phyloP scores from a whole-genome alignment of 352 stramenopile species.

The Phytophthora pini region DNA sequence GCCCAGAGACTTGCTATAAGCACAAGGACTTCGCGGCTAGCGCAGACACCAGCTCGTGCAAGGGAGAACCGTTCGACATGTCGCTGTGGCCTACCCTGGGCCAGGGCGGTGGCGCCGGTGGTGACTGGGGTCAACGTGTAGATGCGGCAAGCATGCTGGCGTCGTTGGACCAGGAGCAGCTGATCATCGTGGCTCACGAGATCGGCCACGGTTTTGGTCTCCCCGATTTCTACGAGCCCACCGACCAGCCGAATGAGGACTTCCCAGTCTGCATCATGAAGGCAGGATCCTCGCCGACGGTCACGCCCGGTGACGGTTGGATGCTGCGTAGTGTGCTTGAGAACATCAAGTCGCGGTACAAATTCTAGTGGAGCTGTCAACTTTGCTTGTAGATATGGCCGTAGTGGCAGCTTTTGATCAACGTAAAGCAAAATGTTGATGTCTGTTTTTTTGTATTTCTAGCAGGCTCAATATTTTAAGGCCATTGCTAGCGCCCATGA shows the following conservation, averaged over 20 bases:
- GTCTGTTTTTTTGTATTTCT: too few species aligned
- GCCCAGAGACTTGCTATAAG: conserved; percentile 49
- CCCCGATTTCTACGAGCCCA: conserved; percentile 30
- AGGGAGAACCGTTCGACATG: conserved; percentile 50
- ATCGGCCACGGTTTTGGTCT: conserved; percentile 47
- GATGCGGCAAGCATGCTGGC: conserved; percentile 42
- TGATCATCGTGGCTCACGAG: conserved; percentile 49
- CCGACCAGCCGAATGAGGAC: conserved; percentile 19
- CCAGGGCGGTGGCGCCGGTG: conserved; percentile 38
- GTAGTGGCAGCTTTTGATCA: conserved; percentile 3
- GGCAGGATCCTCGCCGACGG: conserved; percentile 24
- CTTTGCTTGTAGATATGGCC: background rate
- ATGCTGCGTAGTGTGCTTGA: conserved; percentile 40
- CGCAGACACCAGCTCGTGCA: conserved; percentile 45
- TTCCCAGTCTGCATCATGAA: conserved; percentile 38
- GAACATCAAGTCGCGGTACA: conserved; percentile 30
- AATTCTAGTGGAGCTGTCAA: conserved; percentile 12
- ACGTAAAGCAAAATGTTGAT: conserved; percentile 2
- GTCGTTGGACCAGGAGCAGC: conserved; percentile 33
- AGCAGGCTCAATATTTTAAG: too few species aligned
- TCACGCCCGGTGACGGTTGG: conserved; percentile 38
- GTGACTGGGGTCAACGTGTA: conserved; percentile 44
- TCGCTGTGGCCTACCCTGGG: conserved; percentile 52
- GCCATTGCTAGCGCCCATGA: too few species aligned
- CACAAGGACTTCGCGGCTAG: conserved; percentile 40